These are phyloP conservation scores for Suhomyces bribrorum DNA, from an alignment of 1,139 yeast genomes.

Conservation along the genomic window DNA sequence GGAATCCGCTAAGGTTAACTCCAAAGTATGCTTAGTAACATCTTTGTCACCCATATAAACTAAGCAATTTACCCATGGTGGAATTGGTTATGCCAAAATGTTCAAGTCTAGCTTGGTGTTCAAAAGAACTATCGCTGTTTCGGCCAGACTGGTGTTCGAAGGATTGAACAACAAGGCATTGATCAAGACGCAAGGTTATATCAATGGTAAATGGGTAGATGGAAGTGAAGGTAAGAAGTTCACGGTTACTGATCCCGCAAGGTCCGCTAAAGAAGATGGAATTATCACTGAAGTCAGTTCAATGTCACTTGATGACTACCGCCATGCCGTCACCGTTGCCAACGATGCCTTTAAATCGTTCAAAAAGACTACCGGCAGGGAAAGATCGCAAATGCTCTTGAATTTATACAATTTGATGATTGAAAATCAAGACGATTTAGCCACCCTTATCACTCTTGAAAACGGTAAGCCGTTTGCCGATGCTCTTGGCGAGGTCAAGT, in stretches of 20 bases:
- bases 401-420: constrained; percentile 29
- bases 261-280: constrained; percentile 27
- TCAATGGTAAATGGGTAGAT: constrained; percentile 48
- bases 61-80: too few relatives aligned
- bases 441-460: constrained; percentile 31
- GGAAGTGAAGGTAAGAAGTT: constrained; percentile 32
- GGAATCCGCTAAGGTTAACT: too few relatives aligned
- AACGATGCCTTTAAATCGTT: constrained; percentile 36
- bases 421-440: constrained; percentile 32
- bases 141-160: constrained; percentile 17
- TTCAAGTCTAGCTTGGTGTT: constrained; percentile 1
- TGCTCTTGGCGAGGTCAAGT: constrained; percentile 34
- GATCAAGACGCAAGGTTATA: constrained; percentile 40
- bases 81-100: too few relatives aligned
- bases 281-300: constrained; percentile 41
- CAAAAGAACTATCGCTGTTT: constrained; percentile 8
- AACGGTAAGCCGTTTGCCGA: constrained; percentile 37
- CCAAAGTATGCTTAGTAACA: too few relatives aligned
- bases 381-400: constrained; percentile 39
- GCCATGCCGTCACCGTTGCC: constrained; percentile 43
- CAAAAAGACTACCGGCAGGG: constrained; percentile 40
- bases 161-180: constrained; percentile 34
- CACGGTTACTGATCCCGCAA: constrained; percentile 49
- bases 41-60: too few relatives aligned
- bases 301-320: constrained; percentile 36